phyloP scores from a whole-genome alignment of 1,284 basidiomycete species.

The Chalciporus sp. region DNA sequence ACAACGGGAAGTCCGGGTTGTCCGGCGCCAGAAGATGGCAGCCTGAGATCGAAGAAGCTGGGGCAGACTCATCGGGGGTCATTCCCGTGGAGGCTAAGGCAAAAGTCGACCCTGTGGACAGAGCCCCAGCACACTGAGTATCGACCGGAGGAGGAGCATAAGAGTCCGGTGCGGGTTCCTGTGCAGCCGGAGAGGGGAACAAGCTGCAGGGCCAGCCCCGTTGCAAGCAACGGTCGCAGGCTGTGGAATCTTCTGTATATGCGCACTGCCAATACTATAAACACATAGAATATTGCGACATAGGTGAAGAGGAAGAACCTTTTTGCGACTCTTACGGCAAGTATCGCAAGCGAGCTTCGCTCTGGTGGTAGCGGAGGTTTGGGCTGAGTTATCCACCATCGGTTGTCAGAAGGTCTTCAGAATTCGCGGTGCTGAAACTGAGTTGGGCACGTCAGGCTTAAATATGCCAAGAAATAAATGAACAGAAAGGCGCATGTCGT shows the following conservation, averaged over 20 bases:
- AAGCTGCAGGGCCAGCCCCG: conserved; percentile 21
- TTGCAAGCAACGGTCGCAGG: conserved; percentile 23
- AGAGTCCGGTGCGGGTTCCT: no score
- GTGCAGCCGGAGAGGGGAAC: conserved; percentile 9
- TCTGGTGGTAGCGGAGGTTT: conserved; percentile 15
- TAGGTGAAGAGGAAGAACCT: conserved; percentile 15
- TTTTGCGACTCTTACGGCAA: conserved; percentile 36
- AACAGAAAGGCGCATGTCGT: conserved; percentile 11
- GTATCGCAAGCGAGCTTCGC: conserved; percentile 32
- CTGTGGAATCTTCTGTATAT: conserved; percentile 18
- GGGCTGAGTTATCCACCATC: no score
- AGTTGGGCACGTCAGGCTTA: conserved; percentile 15
- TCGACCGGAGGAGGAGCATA: not conserved
- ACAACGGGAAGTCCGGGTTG: conserved; percentile 13
- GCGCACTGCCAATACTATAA: conserved; percentile 20
- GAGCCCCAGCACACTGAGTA: conserved; percentile 8
- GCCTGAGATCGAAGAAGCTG: conserved; percentile 8
- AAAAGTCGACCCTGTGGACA: not conserved
- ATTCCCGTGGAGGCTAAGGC: conserved; percentile 15
- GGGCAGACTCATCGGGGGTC: conserved; percentile 10
- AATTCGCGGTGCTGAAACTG: conserved; percentile 1
- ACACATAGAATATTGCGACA: not conserved
- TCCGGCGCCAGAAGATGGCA: no score
- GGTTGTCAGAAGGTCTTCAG: conserved; percentile 21
- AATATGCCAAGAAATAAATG: conserved; percentile 22